A percentile compares a stretch with the other conserved stretches of the same genome.
phyloP scores from a whole-genome alignment of 2,329 filamentous ascomycete species.

The Gyromitra esculenta region DNA sequence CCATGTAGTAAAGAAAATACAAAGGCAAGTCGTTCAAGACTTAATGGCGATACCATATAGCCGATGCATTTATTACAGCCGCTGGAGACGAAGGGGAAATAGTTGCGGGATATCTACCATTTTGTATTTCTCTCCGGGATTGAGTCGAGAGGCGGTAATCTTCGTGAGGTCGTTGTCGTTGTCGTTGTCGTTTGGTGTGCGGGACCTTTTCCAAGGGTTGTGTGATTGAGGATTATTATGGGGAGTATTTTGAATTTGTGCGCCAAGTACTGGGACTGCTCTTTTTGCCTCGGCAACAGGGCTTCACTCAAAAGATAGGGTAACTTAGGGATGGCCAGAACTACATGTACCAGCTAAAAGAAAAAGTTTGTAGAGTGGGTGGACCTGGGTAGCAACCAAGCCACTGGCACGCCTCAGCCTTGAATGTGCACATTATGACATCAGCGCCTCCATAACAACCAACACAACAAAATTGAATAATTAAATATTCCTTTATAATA shows the following conservation, averaged over 20 bases:
- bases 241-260: conserved; percentile 21
- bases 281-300: not conserved
- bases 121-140: conserved; percentile 16
- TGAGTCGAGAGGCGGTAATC: not conserved
- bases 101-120: conserved; percentile 44
- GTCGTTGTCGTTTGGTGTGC: conserved; percentile 19
- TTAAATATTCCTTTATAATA: no score
- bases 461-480: no score
- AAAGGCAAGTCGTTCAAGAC: conserved; percentile 31
- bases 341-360: not conserved
- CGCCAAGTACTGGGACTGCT: conserved; percentile 45
- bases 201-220: conserved; percentile 18
- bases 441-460: no score
- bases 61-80: conserved; percentile 37
- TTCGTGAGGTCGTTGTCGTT: not conserved
- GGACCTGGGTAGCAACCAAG: no score
- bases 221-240: conserved; percentile 12
- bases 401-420: no score
- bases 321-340: not conserved
- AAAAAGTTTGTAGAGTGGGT: no score
- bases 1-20: conserved; percentile 10
- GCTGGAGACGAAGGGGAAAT: conserved; percentile 16
- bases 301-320: not conserved
- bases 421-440: no score
- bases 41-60: conserved; percentile 34